phyloP scores from a whole-genome alignment of 805 yeast species.

The Pichia kluyveri region DNA sequence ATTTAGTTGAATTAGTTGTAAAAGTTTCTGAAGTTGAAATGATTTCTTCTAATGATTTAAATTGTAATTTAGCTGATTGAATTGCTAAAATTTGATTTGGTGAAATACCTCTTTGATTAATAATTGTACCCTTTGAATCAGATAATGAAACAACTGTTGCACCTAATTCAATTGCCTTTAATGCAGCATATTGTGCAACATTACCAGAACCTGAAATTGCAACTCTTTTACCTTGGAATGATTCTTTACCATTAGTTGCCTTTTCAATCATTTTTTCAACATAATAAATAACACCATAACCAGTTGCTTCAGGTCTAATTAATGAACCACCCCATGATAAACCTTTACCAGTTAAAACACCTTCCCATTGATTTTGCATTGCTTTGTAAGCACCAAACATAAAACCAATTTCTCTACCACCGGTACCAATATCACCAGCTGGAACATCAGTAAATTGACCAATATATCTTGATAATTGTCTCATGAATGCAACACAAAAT shows the following conservation, averaged over 20 bases:
- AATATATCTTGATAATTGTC: constrained; percentile 90
- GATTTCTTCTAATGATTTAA: constrained; percentile 66
- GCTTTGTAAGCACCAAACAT: constrained; percentile 95
- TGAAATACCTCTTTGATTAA: constrained; percentile 75
- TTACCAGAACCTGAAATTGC: constrained; percentile 98
- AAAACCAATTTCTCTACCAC: constrained; percentile 93
- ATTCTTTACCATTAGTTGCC: constrained; percentile 83
- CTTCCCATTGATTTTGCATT: constrained; percentile 87
- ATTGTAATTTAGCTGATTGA: constrained; percentile 69
- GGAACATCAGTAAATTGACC: constrained; percentile 98
- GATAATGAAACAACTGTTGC: constrained; percentile 90
- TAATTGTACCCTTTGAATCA: constrained; percentile 88
- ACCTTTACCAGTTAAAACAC: constrained; percentile 97
- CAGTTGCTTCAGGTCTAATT: constrained; percentile 99
- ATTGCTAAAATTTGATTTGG: constrained; percentile 69
- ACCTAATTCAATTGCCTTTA: constrained; percentile 94
- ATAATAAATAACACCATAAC: constrained; percentile 94
- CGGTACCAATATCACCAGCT: constrained; percentile 98
- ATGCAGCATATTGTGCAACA: constrained; percentile 98
- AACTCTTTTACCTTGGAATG: constrained; percentile 88
- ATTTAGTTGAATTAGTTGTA: constrained; percentile 34
- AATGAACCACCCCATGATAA: constrained; percentile 98
- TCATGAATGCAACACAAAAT: constrained; percentile 93
- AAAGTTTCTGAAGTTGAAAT: constrained; percentile 48
- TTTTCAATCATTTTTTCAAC: constrained; percentile 95